Evolutionary conservation across 768 basidiomycete species (phyloP).

Genomic region (Mycena sanguinolenta): DNA sequence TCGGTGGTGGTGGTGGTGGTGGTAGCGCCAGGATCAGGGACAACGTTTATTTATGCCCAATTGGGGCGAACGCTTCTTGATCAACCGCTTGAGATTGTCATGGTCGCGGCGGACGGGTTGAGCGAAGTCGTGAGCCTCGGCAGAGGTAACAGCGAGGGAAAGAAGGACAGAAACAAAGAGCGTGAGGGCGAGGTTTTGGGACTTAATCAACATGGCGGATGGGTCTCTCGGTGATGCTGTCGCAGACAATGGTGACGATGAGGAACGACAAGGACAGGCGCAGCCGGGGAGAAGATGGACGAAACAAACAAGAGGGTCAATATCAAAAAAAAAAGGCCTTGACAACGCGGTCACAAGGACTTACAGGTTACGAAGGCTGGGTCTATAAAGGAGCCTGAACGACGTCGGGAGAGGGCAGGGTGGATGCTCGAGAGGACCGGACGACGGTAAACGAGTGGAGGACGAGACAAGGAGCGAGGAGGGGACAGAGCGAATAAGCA

Average conservation of each 20-base stretch:
- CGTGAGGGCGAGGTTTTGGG: slow-evolving; percentile 65
- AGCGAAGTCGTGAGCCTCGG: slow-evolving; percentile 60
- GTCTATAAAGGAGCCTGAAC: slow-evolving; percentile 4
- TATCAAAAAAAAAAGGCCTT: slow-evolving; percentile 28
- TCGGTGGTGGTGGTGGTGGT: slow-evolving; percentile 16
- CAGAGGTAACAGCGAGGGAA: slow-evolving; percentile 62
- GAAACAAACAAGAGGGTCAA: slow-evolving; percentile 30
- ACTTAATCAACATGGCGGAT: slow-evolving; percentile 63
- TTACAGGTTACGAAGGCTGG: slow-evolving; percentile 12
- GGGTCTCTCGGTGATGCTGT: slow-evolving; percentile 21
- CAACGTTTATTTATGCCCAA: slow-evolving; percentile 42
- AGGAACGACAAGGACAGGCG: slow-evolving; percentile 25
- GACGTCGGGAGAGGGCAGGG: neutral
- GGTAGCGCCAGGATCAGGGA: slow-evolving; percentile 29
- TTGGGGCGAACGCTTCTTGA: slow-evolving; percentile 72
- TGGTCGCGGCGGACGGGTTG: slow-evolving; percentile 65
- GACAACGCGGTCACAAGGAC: slow-evolving; percentile 28
- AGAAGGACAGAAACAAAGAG: slow-evolving; percentile 74
- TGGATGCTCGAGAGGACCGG: neutral
- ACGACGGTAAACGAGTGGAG: slow-evolving; percentile 17
- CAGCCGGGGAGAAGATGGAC: slow-evolving; percentile 40
- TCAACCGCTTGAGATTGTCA: slow-evolving; percentile 69
- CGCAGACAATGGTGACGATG: slow-evolving; percentile 22
- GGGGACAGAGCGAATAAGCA: neutral
- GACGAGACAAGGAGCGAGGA: neutral